These are phyloP conservation scores for Vigna radiata DNA, from an alignment of 306 rosid species.

Conservation along the genomic window DNA sequence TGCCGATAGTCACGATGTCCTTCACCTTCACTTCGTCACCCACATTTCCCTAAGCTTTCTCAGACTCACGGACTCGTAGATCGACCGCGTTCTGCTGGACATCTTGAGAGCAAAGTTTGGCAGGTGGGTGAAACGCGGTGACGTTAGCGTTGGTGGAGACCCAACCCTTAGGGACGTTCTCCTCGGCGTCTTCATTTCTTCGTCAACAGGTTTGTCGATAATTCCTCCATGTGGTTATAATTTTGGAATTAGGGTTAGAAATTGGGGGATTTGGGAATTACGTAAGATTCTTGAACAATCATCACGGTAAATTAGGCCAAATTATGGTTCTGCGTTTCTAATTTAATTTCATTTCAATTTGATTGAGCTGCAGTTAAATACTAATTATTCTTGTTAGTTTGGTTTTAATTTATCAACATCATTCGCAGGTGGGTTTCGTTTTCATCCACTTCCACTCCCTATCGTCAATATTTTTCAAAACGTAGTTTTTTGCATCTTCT, in stretches of 20 bases:
- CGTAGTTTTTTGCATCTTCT: not conserved
- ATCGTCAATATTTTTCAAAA: not conserved
- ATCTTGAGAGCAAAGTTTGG: conserved; percentile 53
- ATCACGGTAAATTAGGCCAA: too few relatives aligned
- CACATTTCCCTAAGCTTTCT: conserved; percentile 50
- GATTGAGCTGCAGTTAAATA: too few relatives aligned
- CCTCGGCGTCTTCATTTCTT: too few relatives aligned
- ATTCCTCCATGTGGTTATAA: too few relatives aligned
- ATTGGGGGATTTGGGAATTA: too few relatives aligned
- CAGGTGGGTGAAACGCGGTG: conserved; percentile 18
- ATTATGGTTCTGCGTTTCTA: too few relatives aligned
- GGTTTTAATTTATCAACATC: too few relatives aligned
- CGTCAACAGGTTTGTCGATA: too few relatives aligned
- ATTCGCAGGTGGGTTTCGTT: not conserved
- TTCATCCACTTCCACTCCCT: not conserved
- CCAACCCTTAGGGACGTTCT: conserved; percentile 64
- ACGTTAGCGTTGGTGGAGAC: conserved; percentile 56
- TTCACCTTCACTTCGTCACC: conserved; percentile 50
- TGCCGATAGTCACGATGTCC: conserved; percentile 63
- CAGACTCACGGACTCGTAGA: conserved; percentile 63
- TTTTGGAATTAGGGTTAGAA: too few relatives aligned
- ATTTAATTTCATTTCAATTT: too few relatives aligned
- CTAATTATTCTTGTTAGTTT: too few relatives aligned
- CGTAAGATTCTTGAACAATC: too few relatives aligned
- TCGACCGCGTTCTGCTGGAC: conserved; percentile 55